Evolutionary conservation across 108 stramenopile genomes (phyloP).

Genomic region (Cylindrotheca closterium): DNA sequence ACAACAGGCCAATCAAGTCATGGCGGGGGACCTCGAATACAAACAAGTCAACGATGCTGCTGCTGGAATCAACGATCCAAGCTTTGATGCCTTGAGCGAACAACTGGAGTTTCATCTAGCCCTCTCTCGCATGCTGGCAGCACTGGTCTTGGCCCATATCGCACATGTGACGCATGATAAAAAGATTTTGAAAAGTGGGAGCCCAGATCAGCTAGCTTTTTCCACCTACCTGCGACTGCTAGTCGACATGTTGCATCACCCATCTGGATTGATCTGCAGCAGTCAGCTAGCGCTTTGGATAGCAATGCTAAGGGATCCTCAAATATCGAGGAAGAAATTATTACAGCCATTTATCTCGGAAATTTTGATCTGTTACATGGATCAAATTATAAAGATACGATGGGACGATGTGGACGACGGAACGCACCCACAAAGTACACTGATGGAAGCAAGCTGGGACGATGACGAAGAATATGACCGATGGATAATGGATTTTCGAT

Average conservation of each 20-base stretch:
- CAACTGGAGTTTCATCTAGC: slow-evolving; percentile 74
- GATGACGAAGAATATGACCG: slow-evolving; percentile 78
- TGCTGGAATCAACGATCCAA: slow-evolving; percentile 20
- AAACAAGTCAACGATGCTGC: slow-evolving; percentile 19
- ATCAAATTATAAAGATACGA: slow-evolving; percentile 64
- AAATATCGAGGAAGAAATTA: slow-evolving; percentile 39
- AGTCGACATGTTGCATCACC: slow-evolving; percentile 78
- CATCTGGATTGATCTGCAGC: slow-evolving; percentile 66
- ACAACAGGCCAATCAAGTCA: slow-evolving; percentile 56
- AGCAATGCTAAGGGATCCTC: slow-evolving; percentile 74
- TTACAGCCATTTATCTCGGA: slow-evolving; percentile 58
- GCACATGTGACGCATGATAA: slow-evolving; percentile 72
- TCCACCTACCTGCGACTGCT: slow-evolving; percentile 56
- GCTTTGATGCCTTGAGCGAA: slow-evolving; percentile 42
- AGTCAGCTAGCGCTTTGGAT: slow-evolving; percentile 82
- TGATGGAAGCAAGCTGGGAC: slow-evolving; percentile 81
- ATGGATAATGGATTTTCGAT: slow-evolving; percentile 75
- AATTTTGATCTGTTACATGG: slow-evolving; percentile 58
- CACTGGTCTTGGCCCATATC: slow-evolving; percentile 65
- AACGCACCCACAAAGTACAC: slow-evolving; percentile 52
- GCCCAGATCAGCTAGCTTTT: slow-evolving; percentile 20
- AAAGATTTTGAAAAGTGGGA: slow-evolving; percentile 38
- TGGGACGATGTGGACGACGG: slow-evolving; percentile 85
- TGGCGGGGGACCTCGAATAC: slow-evolving; percentile 42
- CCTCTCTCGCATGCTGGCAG: slow-evolving; percentile 67